Percentiles rank a stretch among this genome's conserved stretches.
Evolutionary conservation across 2,329 filamentous ascomycete genomes (phyloP).

Genomic region (Cadophora sp.): DNA sequence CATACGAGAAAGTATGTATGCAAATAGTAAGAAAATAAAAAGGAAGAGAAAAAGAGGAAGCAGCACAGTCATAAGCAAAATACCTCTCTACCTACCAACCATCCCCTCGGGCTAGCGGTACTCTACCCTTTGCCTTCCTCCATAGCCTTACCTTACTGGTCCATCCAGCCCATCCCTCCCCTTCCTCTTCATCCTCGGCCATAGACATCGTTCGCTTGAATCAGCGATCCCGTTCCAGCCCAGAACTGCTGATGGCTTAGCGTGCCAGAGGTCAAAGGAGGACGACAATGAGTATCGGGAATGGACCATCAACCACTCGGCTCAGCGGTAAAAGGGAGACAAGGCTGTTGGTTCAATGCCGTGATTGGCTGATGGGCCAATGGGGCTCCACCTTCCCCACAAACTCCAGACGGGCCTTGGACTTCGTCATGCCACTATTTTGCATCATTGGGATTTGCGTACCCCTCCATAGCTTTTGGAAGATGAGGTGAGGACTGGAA

Average conservation of each 20-base stretch:
- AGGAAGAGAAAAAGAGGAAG: constrained; percentile 18
- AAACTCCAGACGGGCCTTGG: constrained; percentile 19
- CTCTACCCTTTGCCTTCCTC: not conserved
- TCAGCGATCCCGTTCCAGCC: constrained; percentile 8
- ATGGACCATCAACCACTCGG: constrained; percentile 19
- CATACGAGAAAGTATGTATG: not conserved
- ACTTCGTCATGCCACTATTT: constrained; percentile 15
- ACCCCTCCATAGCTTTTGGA: not conserved
- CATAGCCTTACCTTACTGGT: not conserved
- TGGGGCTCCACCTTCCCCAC: constrained; percentile 12
- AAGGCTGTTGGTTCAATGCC: constrained; percentile 8
- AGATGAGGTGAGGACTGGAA: not conserved
- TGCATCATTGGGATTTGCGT: not conserved
- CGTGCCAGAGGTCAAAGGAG: not conserved
- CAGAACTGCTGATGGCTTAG: constrained; percentile 6
- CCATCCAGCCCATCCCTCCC: not conserved
- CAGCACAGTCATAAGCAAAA: constrained; percentile 31
- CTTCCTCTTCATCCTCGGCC: constrained; percentile 17
- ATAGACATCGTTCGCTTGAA: not conserved
- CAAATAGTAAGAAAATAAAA: not conserved
- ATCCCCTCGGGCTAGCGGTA: constrained; percentile 28
- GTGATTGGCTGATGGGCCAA: constrained; percentile 21
- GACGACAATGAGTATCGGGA: constrained; percentile 6
- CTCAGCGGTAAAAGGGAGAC: constrained; percentile 22
- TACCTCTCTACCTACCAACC: not conserved